A percentile compares a stretch with the other conserved stretches of the same genome.
phyloP scores from a whole-genome alignment of 2,329 filamentous ascomycete genomes.

The Oidium heveae region DNA sequence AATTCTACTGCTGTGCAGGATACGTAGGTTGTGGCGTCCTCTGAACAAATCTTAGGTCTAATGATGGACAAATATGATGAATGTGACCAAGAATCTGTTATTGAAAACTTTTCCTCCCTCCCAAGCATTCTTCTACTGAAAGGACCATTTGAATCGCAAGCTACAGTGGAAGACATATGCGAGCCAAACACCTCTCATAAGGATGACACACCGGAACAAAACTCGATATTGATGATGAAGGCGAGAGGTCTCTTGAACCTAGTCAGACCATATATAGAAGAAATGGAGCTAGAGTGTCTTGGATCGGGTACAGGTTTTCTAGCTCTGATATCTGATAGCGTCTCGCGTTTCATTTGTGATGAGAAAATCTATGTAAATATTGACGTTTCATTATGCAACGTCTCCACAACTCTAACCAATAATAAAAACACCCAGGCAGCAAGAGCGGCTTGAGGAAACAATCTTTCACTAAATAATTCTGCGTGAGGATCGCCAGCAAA shows the following conservation, averaged over 20 bases:
- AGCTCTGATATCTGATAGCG: background rate
- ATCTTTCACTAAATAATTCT: background rate
- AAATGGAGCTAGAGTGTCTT: background rate
- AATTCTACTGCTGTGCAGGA: background rate
- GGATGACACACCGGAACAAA: background rate
- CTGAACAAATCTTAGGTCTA: background rate
- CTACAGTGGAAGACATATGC: background rate
- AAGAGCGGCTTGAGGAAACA: background rate
- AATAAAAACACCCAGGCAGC: background rate
- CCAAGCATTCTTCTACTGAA: background rate
- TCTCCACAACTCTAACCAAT: background rate
- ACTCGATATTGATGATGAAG: background rate
- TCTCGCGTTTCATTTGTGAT: background rate
- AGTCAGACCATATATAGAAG: too few species aligned
- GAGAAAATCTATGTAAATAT: background rate
- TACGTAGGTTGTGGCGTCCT: background rate
- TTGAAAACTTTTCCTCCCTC: too few species aligned
- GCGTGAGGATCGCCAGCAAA: background rate
- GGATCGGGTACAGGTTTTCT: background rate
- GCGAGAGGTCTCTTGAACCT: background rate
- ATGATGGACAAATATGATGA: background rate
- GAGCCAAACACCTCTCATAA: background rate
- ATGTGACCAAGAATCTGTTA: too few species aligned
- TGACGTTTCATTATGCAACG: background rate
- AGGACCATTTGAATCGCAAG: background rate